These are phyloP conservation scores for Hypsizygus marmoreus DNA, from an alignment of 768 basidiomycete species.

Conservation along the genomic window DNA sequence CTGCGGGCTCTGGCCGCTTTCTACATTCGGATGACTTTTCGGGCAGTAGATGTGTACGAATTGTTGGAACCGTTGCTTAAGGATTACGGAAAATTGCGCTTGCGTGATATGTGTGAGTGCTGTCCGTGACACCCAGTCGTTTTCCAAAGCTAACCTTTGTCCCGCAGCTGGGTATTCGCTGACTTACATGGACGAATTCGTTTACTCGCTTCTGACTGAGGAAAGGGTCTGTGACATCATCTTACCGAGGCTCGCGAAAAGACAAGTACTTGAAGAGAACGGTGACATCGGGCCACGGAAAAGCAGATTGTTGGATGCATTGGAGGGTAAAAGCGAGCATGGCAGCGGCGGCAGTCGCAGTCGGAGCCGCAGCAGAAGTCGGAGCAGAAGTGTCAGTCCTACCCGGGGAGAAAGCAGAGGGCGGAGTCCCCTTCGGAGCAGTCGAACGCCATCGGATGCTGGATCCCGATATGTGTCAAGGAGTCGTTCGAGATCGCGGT, in stretches of 20 bases:
- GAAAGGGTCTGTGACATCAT: slow-evolving; percentile 98
- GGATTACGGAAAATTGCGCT: slow-evolving; percentile 88
- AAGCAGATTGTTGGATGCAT: slow-evolving; percentile 84
- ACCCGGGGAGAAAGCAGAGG: slow-evolving; percentile 22
- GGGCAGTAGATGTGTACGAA: slow-evolving; percentile 88
- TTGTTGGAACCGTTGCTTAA: slow-evolving; percentile 91
- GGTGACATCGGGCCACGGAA: slow-evolving; percentile 85
- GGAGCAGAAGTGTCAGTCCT: slow-evolving; percentile 25
- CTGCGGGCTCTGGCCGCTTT: slow-evolving; percentile 90
- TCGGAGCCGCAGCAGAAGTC: slow-evolving; percentile 34
- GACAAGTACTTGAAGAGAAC: slow-evolving; percentile 87
- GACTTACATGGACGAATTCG: slow-evolving; percentile 90
- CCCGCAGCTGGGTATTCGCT: slow-evolving; percentile 78
- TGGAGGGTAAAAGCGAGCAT: slow-evolving; percentile 72
- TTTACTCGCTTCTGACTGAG: slow-evolving; percentile 79
- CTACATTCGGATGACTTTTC: slow-evolving; percentile 95
- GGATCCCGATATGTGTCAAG: slow-evolving; percentile 66
- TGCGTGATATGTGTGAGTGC: slow-evolving; percentile 72
- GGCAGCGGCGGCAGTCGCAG: slow-evolving; percentile 42
- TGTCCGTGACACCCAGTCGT: not conserved
- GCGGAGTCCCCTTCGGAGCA: slow-evolving; percentile 21
- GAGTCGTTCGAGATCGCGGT: slow-evolving; percentile 57
- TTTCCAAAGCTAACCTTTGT: not conserved
- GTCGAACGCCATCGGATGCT: slow-evolving; percentile 42
- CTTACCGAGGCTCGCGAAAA: slow-evolving; percentile 84